These are phyloP conservation scores for Lactarius hatsudake DNA, from an alignment of 768 basidiomycete genomes.

Conservation along the genomic window DNA sequence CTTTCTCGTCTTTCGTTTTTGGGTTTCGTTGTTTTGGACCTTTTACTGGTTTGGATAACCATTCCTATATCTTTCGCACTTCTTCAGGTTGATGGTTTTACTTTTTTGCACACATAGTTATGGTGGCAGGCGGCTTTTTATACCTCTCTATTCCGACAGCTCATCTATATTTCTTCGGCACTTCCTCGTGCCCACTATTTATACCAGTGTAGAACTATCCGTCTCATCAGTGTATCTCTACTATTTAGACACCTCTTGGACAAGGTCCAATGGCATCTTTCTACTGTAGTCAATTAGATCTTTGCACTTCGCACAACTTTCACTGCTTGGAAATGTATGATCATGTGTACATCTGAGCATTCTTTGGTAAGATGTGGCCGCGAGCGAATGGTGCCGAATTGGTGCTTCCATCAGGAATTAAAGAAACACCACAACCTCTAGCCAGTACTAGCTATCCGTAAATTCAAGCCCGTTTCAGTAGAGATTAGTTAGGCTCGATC, in stretches of 20 bases:
- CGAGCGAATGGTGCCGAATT: neutral
- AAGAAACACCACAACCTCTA: neutral
- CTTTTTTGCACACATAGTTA: neutral
- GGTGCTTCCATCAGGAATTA: neutral
- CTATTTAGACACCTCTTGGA: neutral
- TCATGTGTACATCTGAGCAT: neutral
- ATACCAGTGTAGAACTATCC: constrained; percentile 2
- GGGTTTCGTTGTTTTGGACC: neutral
- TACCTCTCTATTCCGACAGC: neutral
- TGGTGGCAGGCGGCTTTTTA: neutral
- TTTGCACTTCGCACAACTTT: neutral
- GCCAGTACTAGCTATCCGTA: neutral
- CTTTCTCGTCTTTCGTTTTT: neutral
- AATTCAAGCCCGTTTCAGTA: neutral
- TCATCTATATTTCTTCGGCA: neutral
- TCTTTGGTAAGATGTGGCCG: neutral
- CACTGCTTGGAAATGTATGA: neutral
- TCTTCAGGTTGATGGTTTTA: neutral
- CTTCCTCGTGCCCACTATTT: neutral
- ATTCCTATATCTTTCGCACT: neutral
- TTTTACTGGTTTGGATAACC: constrained; percentile 8
- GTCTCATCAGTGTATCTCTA: constrained; percentile 1
- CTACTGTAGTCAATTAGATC: neutral
- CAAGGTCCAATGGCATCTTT: neutral
- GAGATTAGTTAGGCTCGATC: neutral